Evolutionary conservation across 2,329 filamentous ascomycete species (phyloP).

Genomic region (Ambrosiella xylebori): DNA sequence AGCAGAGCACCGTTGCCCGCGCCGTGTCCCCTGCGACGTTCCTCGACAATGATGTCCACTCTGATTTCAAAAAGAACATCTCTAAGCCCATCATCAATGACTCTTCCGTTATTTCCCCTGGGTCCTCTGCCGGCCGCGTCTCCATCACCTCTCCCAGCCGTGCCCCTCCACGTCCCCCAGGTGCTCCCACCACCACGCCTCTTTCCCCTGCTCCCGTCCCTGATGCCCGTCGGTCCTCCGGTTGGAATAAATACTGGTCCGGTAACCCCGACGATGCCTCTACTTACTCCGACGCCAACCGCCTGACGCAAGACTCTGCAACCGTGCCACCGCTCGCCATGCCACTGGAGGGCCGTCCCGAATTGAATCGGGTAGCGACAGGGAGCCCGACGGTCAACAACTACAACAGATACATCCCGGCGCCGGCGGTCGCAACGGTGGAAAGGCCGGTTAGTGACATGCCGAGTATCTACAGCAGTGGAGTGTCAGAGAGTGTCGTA

Average conservation of each 20-base stretch:
- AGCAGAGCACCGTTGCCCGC: neutral
- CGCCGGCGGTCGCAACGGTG: conserved; percentile 40
- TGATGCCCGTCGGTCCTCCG: conserved; percentile 42
- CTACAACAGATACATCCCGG: conserved; percentile 32
- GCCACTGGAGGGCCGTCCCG: conserved; percentile 36
- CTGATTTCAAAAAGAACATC: conserved; percentile 45
- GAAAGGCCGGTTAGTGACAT: conserved; percentile 36
- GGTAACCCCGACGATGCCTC: conserved; percentile 24
- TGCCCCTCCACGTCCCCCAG: conserved; percentile 8
- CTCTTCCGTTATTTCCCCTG: neutral
- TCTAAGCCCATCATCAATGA: conserved; percentile 40
- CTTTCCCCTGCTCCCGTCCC: conserved; percentile 16
- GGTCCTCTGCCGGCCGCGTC: conserved; percentile 3
- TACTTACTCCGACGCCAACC: conserved; percentile 31
- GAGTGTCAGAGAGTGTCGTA: conserved; percentile 45
- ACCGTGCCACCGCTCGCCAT: conserved; percentile 53
- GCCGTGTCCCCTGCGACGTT: neutral
- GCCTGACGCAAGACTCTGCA: conserved; percentile 48
- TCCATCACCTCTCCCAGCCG: conserved; percentile 11
- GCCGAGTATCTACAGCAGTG: conserved; percentile 44
- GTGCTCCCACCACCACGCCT: conserved; percentile 1
- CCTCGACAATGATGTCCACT: conserved; percentile 19
- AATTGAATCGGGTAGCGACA: conserved; percentile 48
- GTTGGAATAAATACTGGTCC: conserved; percentile 65
- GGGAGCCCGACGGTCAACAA: conserved; percentile 53